Evolutionary conservation across 768 basidiomycete species (phyloP).

Genomic region (Collybia mongolica): DNA sequence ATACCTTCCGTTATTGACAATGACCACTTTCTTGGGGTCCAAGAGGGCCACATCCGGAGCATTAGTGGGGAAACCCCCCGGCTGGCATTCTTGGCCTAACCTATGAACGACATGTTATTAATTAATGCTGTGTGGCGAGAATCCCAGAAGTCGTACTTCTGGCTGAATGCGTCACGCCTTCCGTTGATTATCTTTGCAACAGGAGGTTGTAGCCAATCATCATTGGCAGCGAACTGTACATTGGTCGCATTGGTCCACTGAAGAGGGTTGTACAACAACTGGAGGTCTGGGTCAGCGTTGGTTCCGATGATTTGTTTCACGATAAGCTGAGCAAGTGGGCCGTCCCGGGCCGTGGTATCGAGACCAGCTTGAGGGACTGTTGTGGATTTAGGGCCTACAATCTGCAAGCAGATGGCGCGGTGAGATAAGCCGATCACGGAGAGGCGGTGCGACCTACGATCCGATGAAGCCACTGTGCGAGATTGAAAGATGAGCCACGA

Average conservation of each 20-base stretch:
- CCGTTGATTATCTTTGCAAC: conserved; percentile 45
- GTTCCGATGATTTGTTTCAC: conserved; percentile 40
- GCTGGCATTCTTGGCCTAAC: conserved; percentile 46
- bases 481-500: conserved; percentile 3
- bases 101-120: conserved; percentile 19
- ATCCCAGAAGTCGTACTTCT: conserved; percentile 28
- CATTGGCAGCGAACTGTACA: conserved; percentile 34
- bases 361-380: conserved; percentile 56
- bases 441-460: conserved; percentile 27
- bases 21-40: conserved; percentile 44
- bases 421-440: background rate
- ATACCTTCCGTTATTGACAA: conserved; percentile 57
- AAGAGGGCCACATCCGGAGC: conserved; percentile 48
- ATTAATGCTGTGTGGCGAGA: background rate
- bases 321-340: conserved; percentile 49
- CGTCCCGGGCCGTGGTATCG: conserved; percentile 46
- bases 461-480: conserved; percentile 43
- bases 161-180: conserved; percentile 47
- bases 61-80: conserved; percentile 15
- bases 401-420: conserved; percentile 23
- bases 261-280: conserved; percentile 47
- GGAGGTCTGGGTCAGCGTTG: conserved; percentile 39
- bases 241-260: conserved; percentile 49
- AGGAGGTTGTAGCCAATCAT: conserved; percentile 48
- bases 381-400: conserved; percentile 49